phyloP scores from a whole-genome alignment of 129 eudicot genomes.

The Pseudognaphalium luteoalbum region DNA sequence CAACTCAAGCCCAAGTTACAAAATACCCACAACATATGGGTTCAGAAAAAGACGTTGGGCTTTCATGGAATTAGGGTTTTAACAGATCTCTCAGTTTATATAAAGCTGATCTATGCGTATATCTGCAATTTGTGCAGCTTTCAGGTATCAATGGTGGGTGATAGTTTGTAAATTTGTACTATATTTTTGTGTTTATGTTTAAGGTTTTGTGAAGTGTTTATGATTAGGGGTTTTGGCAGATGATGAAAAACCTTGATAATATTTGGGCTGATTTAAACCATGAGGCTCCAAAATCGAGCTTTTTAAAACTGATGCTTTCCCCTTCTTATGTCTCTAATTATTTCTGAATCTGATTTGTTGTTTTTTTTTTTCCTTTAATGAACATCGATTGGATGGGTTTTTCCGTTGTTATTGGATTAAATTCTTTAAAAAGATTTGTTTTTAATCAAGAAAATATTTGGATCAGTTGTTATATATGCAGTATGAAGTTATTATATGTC shows the following conservation, averaged over 20 bases:
- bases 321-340: not conserved
- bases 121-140: not conserved
- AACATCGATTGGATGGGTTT: too few relatives aligned
- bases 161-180: not conserved
- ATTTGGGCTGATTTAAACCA: slow-evolving; percentile 39
- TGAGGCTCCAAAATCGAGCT: slow-evolving; percentile 50
- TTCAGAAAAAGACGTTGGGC: not conserved
- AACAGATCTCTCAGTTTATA: too few relatives aligned
- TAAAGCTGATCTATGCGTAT: not conserved
- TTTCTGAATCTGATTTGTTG: not conserved
- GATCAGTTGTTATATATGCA: too few relatives aligned
- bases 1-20: not conserved
- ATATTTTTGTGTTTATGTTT: not conserved
- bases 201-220: not conserved
- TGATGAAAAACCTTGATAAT: slow-evolving; percentile 30
- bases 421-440: too few relatives aligned
- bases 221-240: slow-evolving; percentile 6
- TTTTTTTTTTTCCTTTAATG: not conserved
- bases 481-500: too few relatives aligned
- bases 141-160: not conserved
- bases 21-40: not conserved
- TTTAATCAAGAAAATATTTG: too few relatives aligned
- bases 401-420: too few relatives aligned
- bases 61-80: not conserved
- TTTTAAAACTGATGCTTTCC: slow-evolving; percentile 42